Conservation (phyloP, 176 grass and related monocot genomes). For the Melocanna baccifera region DNA sequence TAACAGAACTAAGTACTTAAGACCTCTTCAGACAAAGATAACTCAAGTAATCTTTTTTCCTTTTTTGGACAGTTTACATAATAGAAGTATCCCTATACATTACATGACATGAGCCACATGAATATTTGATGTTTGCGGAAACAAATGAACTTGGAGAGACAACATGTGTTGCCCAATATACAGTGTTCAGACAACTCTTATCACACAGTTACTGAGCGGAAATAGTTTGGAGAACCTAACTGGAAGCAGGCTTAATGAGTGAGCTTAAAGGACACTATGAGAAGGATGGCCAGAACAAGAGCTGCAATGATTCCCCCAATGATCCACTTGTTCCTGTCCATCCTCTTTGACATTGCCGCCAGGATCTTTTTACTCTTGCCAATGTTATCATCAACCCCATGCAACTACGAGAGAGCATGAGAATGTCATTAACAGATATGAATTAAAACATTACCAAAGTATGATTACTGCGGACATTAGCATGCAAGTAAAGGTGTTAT, state of each 20-base stretch:
- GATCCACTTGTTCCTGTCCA: conserved; percentile 96
- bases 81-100: conserved; percentile 26
- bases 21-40: background rate
- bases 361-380: conserved; percentile 95
- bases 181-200: conserved; percentile 20
- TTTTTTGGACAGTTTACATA: conserved; percentile 22
- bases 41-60: background rate
- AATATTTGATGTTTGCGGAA: conserved; percentile 8
- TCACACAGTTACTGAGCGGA: conserved; percentile 44
- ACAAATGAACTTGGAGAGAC: conserved; percentile 15
- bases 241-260: conserved; percentile 34
- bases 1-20: background rate
- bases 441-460: background rate
- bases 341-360: conserved; percentile 84
- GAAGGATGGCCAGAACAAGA: conserved; percentile 72
- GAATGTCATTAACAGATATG: conserved; percentile 6
- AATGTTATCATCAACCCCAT: conserved; percentile 88
- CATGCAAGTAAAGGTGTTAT: background rate
- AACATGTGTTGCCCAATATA: conserved; percentile 14
- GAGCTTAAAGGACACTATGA: conserved; percentile 88
- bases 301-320: conserved; percentile 59
- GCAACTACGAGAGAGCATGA: conserved; percentile 46
- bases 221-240: conserved; percentile 8
- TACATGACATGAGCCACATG: background rate
- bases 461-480: background rate